Base-by-base conservation (phyloP, 106 monocot species). In the Dendrobium chrysotoxum region DNA sequence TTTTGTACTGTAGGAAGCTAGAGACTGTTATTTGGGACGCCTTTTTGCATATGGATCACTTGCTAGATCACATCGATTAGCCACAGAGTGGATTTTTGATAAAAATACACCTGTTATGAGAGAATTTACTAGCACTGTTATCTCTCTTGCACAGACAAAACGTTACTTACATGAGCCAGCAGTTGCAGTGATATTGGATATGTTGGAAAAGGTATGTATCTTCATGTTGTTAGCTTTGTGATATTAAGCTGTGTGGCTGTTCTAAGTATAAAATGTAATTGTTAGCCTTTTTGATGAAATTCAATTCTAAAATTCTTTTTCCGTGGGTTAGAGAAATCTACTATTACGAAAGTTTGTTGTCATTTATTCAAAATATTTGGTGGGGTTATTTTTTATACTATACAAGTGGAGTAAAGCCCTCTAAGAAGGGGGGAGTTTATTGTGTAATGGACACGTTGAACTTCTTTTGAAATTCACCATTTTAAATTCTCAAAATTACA, bases 41-140 rank as follows among this genome's bases (percentile, higher is more conserved):
- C 86, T 99, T 6, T 99, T 95, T 91, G 90, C 95, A 30, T 99
- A 88, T 87, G 99, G 91, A 68, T 85, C 93, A 42, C 80, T 99
- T 79, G 88, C 90, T 79, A 91, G 88, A 87, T 99, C 99, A 75
- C 89, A 89, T 15, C 75, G 89, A 77, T 77, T 99, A 67, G 44
- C 86, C 78, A 31, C 79, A 75, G 88, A 92, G 79, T 91, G 84
- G 86, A 58, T 58, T 54, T 50, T 77, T 71, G 81, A 90, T 70
- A 80, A 81, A 5, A 85, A 81, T 55, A 85, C 88, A n/a, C 73
- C 78, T 67, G 72, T 78, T 81, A 57, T 91, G 23, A 89, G 83
- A 53, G 93, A 95, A 26, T 91, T 99, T 80, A 70, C 90, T 58
- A 71, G 82, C 71, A 79, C 78, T 76, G 80, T 95, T 2, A 78